Conservation (phyloP, 163 green algal species). For the Volvox carteri region DNA sequence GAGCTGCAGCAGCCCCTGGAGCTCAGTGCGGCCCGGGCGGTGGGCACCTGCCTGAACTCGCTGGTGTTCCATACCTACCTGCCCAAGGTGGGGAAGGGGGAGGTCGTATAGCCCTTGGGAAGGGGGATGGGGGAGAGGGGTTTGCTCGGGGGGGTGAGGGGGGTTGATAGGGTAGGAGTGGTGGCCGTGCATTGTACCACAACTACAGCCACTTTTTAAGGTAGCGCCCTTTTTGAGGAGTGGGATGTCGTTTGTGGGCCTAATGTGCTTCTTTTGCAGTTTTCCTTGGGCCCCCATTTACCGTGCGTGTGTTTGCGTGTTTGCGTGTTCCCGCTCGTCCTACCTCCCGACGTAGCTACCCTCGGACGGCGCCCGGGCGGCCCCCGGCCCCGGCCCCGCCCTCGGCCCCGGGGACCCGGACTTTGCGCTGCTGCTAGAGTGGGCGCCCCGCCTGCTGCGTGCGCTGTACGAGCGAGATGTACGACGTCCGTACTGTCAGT, state of each 20-base stretch:
- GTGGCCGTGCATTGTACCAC: too few species aligned
- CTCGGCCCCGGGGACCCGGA: neutral
- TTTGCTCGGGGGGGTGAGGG: neutral
- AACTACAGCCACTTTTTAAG: too few species aligned
- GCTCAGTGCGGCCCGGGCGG: slow-evolving; percentile 75
- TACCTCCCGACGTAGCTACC: too few species aligned
- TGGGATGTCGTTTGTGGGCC: too few species aligned
- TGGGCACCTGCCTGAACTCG: slow-evolving; percentile 84
- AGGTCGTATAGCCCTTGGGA: neutral
- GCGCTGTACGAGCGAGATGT: slow-evolving; percentile 85
- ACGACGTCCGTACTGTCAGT: slow-evolving; percentile 82
- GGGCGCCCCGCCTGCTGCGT: slow-evolving; percentile 74
- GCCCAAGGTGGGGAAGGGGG: slow-evolving; percentile 54
- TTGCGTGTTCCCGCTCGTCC: too few species aligned
- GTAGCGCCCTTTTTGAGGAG: too few species aligned
- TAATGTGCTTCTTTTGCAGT: too few species aligned
- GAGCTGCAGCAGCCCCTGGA: slow-evolving; percentile 65
- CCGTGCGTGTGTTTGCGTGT: too few species aligned
- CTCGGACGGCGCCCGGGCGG: slow-evolving; percentile 3
- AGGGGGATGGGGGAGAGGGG: neutral
- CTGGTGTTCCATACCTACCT: slow-evolving; percentile 85
- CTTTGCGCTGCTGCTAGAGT: slow-evolving; percentile 63
- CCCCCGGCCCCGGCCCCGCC: neutral
- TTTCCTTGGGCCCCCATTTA: too few species aligned
- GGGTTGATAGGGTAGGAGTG: too few species aligned